Percentiles rank a stretch among this genome's conserved stretches.
These are phyloP conservation scores for Peniophora sp. DNA, from an alignment of 1,284 basidiomycete species.

Conservation along the genomic window DNA sequence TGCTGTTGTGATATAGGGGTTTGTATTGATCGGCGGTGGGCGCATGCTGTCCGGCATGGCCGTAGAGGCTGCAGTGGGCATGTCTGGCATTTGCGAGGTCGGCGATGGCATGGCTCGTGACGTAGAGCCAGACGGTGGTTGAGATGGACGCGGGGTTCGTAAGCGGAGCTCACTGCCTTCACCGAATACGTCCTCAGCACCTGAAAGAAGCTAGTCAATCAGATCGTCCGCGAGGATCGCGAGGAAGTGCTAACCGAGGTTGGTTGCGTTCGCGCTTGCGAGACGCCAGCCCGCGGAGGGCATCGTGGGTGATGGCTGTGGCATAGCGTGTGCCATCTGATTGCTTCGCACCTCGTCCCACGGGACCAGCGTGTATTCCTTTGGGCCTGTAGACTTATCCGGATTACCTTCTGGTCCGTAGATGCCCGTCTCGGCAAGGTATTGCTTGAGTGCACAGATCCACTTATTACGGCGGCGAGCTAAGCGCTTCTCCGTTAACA, in stretches of 20 bases:
- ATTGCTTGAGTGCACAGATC: conserved; percentile 79
- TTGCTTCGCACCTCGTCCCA: conserved; percentile 53
- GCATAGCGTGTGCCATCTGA: conserved; percentile 18
- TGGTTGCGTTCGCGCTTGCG: conserved; percentile 34
- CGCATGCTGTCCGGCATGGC: too few relatives aligned
- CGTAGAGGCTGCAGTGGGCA: too few relatives aligned
- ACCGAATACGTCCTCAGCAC: conserved; percentile 45
- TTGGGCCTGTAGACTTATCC: conserved; percentile 37
- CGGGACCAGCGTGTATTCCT: conserved; percentile 64
- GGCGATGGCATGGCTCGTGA: conserved; percentile 2
- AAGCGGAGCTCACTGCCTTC: conserved; percentile 30
- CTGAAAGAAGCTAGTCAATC: conserved; percentile 18
- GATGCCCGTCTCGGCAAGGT: conserved; percentile 64
- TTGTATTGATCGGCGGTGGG: too few relatives aligned
- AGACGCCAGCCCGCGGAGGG: conserved; percentile 40
- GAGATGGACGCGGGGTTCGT: conserved; percentile 19
- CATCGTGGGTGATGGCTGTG: conserved; percentile 13
- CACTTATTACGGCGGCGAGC: conserved; percentile 84
- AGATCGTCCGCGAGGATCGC: conserved; percentile 14
- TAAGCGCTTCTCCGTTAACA: conserved; percentile 16
- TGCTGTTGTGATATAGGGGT: too few relatives aligned
- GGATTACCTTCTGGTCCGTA: conserved; percentile 73
- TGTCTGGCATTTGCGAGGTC: too few relatives aligned
- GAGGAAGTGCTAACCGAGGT: conserved; percentile 31
- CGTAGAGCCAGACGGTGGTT: not conserved